Evolutionary conservation across 495 filamentous ascomycete species (phyloP).

Genomic region (Hypoxylon lenormandii): DNA sequence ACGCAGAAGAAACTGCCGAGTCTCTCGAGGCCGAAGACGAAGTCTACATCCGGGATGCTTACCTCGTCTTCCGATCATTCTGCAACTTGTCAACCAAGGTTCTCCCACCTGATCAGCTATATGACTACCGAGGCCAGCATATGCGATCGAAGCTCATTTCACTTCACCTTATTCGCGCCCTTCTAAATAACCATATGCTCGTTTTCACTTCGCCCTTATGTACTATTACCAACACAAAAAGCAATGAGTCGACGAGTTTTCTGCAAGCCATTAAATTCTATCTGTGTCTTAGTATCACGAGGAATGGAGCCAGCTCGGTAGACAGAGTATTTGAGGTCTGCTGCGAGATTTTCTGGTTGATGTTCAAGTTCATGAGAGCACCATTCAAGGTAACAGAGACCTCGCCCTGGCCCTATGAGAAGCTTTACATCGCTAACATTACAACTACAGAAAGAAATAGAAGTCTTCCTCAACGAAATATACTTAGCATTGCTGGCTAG

Average conservation of each 20-base stretch:
- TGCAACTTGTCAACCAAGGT: slow-evolving; percentile 96
- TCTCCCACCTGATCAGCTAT: slow-evolving; percentile 86
- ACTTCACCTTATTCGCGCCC: slow-evolving; percentile 90
- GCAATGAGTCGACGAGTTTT: slow-evolving; percentile 85
- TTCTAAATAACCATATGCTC: slow-evolving; percentile 87
- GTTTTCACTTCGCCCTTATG: slow-evolving; percentile 90
- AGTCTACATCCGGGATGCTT: slow-evolving; percentile 94
- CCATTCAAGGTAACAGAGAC: slow-evolving; percentile 79
- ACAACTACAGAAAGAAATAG: slow-evolving; percentile 84
- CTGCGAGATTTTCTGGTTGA: slow-evolving; percentile 97
- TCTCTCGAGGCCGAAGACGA: slow-evolving; percentile 88
- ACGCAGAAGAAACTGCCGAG: slow-evolving; percentile 68
- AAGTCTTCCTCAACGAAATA: slow-evolving; percentile 97
- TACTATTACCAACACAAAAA: slow-evolving; percentile 87
- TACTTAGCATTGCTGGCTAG: slow-evolving; percentile 94
- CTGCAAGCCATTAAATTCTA: slow-evolving; percentile 97
- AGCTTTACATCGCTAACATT: slow-evolving; percentile 29
- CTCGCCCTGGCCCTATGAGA: not conserved
- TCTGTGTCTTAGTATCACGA: slow-evolving; percentile 89
- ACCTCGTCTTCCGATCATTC: slow-evolving; percentile 95
- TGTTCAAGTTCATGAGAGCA: slow-evolving; percentile 91
- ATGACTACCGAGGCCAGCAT: slow-evolving; percentile 89
- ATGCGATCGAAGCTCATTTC: slow-evolving; percentile 98
- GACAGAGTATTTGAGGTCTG: slow-evolving; percentile 92
- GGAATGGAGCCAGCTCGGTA: slow-evolving; percentile 93